Evolutionary conservation across 2,329 filamentous ascomycete species (phyloP), one percentile per base, ranked within the genome.

Genomic region (Rhexocercosporidium sp.): DNA sequence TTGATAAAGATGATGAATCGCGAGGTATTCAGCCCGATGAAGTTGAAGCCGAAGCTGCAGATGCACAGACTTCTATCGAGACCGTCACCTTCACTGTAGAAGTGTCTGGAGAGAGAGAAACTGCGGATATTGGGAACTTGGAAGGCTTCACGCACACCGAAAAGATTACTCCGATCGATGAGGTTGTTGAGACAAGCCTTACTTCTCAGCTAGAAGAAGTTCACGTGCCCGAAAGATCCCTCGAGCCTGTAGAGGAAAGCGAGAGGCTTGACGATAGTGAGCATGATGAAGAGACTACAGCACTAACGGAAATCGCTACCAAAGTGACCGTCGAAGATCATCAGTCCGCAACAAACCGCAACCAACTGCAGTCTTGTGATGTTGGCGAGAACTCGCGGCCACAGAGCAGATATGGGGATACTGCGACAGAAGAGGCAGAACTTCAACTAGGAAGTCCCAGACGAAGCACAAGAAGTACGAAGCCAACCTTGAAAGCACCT

Each of bases 391-490:
- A 49, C 20, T 59, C 62, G 12, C 51, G 14, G 49, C 22, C 29
- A 53, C 20, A 59, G 54, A 60, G 25, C 41, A 41, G 59, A 6
- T 20, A 62, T 29, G 44, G 53, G 27, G 27, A 56, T 16, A 8
- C 25, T 47, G 44, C n/a, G 18, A 8, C 27, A 12, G 44, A 66
- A 29, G 63, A 64, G 47, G 27, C 66, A 20, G 63, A 62, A 49
- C 41, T 47, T 14, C 62, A 60, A 20, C 14, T 53, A 9, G 60
- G 69, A 3, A 68, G 60, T 31, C 71, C 69, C 20, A 59, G 70
- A 27, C 65, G 70, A 69, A 73, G 70, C 31, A 63, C 65, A 31
- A 68, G 72, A 64, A 63, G 66, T 1, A 37, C 27, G n/a, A 72
- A 67, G 18, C 67, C 66, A 20, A 64, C 65, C 11, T 31, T 20